A percentile compares a stretch with the other conserved stretches of the same genome.
These are phyloP conservation scores for Amylocarpus encephaloides DNA, from an alignment of 2,329 filamentous ascomycete genomes.

Conservation along the genomic window DNA sequence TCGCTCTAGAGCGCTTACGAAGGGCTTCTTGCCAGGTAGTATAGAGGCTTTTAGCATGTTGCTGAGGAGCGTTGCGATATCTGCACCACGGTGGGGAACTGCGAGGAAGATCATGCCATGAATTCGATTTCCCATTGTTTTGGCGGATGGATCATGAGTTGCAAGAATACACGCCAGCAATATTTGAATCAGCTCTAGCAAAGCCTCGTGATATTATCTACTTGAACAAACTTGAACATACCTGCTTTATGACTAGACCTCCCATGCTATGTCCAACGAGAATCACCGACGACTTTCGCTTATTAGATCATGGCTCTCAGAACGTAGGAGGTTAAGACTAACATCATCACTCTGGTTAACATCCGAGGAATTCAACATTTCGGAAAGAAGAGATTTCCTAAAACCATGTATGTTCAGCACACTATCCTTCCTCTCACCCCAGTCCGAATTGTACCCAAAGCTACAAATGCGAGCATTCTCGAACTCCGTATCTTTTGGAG, in stretches of 20 bases:
- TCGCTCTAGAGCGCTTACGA: conserved; percentile 25
- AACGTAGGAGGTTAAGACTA: no score
- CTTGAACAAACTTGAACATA: neutral
- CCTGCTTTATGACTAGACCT: conserved; percentile 29
- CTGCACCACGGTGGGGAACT: conserved; percentile 30
- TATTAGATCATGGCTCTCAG: no score
- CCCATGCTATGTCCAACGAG: conserved; percentile 44
- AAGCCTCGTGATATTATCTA: neutral
- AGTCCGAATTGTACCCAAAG: conserved; percentile 35
- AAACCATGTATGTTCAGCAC: conserved; percentile 29
- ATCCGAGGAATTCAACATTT: conserved; percentile 17
- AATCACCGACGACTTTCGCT: conserved; percentile 31
- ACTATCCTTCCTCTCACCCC: conserved; percentile 11
- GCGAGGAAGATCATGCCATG: conserved; percentile 33
- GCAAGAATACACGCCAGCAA: conserved; percentile 26
- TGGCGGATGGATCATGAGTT: conserved; percentile 9
- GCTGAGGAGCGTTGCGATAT: conserved; percentile 11
- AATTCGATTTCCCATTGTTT: conserved; percentile 19
- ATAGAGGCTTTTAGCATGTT: conserved; percentile 6
- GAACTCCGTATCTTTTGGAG: conserved; percentile 30
- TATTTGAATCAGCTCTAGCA: conserved; percentile 9
- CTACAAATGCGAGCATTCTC: conserved; percentile 30
- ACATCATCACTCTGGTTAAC: neutral
- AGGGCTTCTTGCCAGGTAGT: conserved; percentile 12
- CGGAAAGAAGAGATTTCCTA: conserved; percentile 26